Evolutionary conservation across 305 asterid species (phyloP).

Genomic region (Plantago lanceolata): DNA sequence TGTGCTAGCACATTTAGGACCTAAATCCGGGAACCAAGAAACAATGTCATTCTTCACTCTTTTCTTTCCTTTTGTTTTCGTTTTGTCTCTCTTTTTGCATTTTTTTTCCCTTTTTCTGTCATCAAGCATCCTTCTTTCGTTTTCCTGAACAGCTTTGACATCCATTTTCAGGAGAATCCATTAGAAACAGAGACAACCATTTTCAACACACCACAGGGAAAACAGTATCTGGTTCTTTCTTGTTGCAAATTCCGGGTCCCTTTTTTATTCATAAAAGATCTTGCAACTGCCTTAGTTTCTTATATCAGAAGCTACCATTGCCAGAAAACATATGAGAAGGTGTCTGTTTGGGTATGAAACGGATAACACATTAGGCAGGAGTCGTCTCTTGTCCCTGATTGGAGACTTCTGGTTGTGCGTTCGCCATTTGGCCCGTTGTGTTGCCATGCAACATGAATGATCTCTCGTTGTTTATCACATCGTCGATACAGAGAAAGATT

Average conservation of each 20-base stretch:
- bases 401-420: neutral
- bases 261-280: neutral
- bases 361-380: neutral
- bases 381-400: neutral
- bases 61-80: constrained; percentile 18
- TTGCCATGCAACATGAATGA: constrained; percentile 1
- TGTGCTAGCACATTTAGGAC: constrained; percentile 56
- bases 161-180: constrained; percentile 21
- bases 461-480: constrained; percentile 7
- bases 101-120: constrained; percentile 30
- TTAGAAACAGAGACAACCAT: constrained; percentile 17
- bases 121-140: constrained; percentile 23
- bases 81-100: constrained; percentile 8
- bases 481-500: neutral
- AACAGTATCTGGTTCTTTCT: constrained; percentile 6
- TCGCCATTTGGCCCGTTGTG: neutral
- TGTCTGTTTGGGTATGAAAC: constrained; percentile 2
- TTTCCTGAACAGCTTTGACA: constrained; percentile 14
- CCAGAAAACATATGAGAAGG: constrained; percentile 2
- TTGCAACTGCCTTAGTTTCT: neutral
- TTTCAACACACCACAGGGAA: constrained; percentile 18
- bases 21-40: constrained; percentile 47
- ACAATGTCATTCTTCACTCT: constrained; percentile 33
- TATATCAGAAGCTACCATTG: neutral
- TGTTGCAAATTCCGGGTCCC: constrained; percentile 22